phyloP scores from a whole-genome alignment of 2,329 filamentous ascomycete species.

The Blastomyces parvus region DNA sequence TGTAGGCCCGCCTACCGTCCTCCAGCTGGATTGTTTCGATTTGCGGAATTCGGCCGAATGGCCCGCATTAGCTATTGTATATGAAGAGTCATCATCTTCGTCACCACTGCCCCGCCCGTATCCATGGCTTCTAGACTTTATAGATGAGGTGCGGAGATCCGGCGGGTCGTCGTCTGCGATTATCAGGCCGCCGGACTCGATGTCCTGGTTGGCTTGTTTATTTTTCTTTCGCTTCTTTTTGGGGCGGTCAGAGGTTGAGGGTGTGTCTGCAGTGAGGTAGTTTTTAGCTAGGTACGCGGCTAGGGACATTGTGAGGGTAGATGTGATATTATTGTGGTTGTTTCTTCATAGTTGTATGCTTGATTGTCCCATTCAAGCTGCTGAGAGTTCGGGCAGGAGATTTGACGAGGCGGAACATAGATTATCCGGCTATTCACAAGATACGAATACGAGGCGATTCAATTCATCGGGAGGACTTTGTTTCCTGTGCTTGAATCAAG shows the following conservation, averaged over 20 bases:
- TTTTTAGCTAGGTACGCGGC: slow-evolving; percentile 83
- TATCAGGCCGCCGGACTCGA: slow-evolving; percentile 29
- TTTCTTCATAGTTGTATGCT: neutral
- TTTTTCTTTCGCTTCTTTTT: slow-evolving; percentile 51
- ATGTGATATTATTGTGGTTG: neutral
- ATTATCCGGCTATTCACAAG: neutral
- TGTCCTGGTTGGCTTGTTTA: slow-evolving; percentile 45
- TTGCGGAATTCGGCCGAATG: slow-evolving; percentile 41
- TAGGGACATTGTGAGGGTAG: slow-evolving; percentile 38
- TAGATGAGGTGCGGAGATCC: slow-evolving; percentile 23
- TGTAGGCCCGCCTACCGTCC: slow-evolving; percentile 43
- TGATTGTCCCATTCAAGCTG: neutral
- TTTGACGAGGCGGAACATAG: neutral
- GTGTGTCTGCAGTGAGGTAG: slow-evolving; percentile 63
- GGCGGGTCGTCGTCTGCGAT: slow-evolving; percentile 37
- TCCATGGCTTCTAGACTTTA: slow-evolving; percentile 16
- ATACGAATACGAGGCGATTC: neutral
- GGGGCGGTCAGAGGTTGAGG: slow-evolving; percentile 32
- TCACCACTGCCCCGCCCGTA: slow-evolving; percentile 21
- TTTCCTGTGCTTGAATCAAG: neutral
- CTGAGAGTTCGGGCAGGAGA: no score
- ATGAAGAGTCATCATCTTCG: slow-evolving; percentile 24
- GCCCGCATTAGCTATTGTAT: slow-evolving; percentile 14
- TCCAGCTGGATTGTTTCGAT: slow-evolving; percentile 73
- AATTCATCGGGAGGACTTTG: neutral